Percentiles rank a stretch among this genome's conserved stretches.
These are phyloP conservation scores for Chaetothyriales sp. DNA, from an alignment of 2,329 filamentous ascomycete genomes.

Conservation along the genomic window DNA sequence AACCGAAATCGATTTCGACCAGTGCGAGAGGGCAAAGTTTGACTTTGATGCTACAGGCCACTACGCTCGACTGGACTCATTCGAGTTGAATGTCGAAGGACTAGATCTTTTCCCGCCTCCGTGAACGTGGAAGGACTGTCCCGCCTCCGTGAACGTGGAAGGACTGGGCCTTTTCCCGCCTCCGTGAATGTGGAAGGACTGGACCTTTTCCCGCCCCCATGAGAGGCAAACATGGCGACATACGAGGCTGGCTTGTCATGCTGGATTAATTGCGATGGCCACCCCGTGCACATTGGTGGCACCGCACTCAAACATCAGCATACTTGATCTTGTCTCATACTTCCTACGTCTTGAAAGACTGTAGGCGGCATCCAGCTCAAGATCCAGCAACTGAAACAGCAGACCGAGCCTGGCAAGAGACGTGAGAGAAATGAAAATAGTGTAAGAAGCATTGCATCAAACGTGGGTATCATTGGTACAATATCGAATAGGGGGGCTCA, in stretches of 20 bases:
- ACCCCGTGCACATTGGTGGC: constrained; percentile 20
- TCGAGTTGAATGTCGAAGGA: constrained; percentile 46
- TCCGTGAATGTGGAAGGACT: constrained; percentile 46
- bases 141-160: too few relatives aligned
- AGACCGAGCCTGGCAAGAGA: constrained; percentile 42
- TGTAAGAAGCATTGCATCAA: not conserved
- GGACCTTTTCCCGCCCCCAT: constrained; percentile 46
- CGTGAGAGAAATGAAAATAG: constrained; percentile 9
- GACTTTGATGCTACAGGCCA: constrained; percentile 76
- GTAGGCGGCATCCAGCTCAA: constrained; percentile 27
- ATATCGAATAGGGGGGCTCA: constrained; percentile 19
- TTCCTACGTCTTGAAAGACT: constrained; percentile 22
- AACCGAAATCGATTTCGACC: constrained; percentile 71
- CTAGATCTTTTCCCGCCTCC: constrained; percentile 48
- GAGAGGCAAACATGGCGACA: constrained; percentile 7
- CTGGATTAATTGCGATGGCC: constrained; percentile 18
- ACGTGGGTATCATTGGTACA: not conserved
- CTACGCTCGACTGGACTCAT: constrained; percentile 62
- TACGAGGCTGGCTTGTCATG: constrained; percentile 8
- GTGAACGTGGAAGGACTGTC: constrained; percentile 14
- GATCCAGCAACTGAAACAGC: constrained; percentile 21
- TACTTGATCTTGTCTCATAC: constrained; percentile 36
- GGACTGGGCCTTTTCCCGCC: constrained; percentile 43
- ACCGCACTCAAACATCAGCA: constrained; percentile 41
- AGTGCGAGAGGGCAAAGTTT: constrained; percentile 67